Base-by-base conservation (phyloP, 768 basidiomycete genomes). In the Psilocybe sp. region DNA sequence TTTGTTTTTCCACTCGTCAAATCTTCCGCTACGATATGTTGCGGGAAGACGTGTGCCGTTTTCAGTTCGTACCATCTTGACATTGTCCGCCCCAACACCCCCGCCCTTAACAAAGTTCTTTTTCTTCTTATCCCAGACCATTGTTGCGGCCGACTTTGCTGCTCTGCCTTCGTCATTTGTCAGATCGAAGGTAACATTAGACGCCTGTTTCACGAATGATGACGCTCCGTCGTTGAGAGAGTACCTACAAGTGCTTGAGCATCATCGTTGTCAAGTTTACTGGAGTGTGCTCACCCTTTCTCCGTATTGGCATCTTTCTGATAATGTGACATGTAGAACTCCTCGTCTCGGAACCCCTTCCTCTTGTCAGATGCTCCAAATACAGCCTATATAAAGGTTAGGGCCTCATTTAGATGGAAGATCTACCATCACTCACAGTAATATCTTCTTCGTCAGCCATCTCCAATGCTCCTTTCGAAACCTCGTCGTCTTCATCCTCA, bases 1-100 rank as follows among this genome's bases (percentile, higher is more conserved):
- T 68, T 89, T 91, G 52, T 80, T 75, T 66, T 87, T 89, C 97
- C 97, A 99, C 64, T 96, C 93, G 49, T 96, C 91, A 66, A 92
- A 99, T 13, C 92, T 83, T 10, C 97, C 97, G 58, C 89, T 92
- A 46, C 89, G 85, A 69, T 93, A 99, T 9, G 86, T 86, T 3
- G 93, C 93, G 3, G 97, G 96, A 15, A 99, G 76, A 42, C 87
- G 84, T 13, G 87, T 83, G 3, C 97, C 97, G 59, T 86, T 93
- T 68, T 99, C 97, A 0, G 93, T 93, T 58, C 81, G 84, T 59
- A 99, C 87, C 56, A 98, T 77, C 69, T 97, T 98, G 59, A 96
- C 77, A 65, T 98, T 97, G 65, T 98, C 93, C 7, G 93, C 82
- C 15, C 93, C 96, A 39, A 70, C 76, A 10, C 92, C 90, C 48